These are phyloP conservation scores for Rhizopogon vesiculosus DNA, from an alignment of 768 basidiomycete species.

Conservation along the genomic window DNA sequence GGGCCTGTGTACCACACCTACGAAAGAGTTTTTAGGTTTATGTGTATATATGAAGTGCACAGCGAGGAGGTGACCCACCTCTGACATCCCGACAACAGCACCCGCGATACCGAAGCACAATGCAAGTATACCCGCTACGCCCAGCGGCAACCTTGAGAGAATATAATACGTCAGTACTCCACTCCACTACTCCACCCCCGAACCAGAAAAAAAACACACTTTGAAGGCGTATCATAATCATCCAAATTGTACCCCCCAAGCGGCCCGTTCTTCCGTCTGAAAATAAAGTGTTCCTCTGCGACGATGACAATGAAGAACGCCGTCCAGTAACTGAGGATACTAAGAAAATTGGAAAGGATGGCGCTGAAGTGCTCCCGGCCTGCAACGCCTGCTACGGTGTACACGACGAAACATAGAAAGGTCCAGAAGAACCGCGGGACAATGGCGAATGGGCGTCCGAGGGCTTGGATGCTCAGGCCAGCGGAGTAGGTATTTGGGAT, in stretches of 20 bases:
- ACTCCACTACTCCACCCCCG: neutral
- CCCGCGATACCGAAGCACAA: constrained; percentile 42
- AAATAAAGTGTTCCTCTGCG: constrained; percentile 43
- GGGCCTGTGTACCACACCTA: constrained; percentile 49
- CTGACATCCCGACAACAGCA: constrained; percentile 50
- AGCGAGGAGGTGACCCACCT: constrained; percentile 16
- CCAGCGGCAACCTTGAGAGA: constrained; percentile 36
- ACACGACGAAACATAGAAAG: constrained; percentile 31
- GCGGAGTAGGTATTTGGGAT: constrained; percentile 44
- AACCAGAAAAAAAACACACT: constrained; percentile 16
- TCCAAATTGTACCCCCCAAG: constrained; percentile 47
- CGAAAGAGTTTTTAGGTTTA: neutral
- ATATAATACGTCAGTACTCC: too few species aligned
- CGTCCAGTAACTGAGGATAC: constrained; percentile 42
- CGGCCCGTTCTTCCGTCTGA: constrained; percentile 32
- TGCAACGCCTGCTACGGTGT: constrained; percentile 36
- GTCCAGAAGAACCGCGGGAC: constrained; percentile 47
- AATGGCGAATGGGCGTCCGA: constrained; percentile 37
- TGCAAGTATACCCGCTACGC: constrained; percentile 44
- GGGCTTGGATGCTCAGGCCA: constrained; percentile 41
- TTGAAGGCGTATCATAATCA: constrained; percentile 40
- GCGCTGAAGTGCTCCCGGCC: constrained; percentile 41
- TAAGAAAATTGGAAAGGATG: constrained; percentile 39
- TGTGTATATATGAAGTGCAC: neutral
- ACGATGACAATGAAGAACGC: constrained; percentile 44